Evolutionary conservation across 192 early-diverging fungal species (phyloP).

Genomic region (Diversispora eburnea): DNA sequence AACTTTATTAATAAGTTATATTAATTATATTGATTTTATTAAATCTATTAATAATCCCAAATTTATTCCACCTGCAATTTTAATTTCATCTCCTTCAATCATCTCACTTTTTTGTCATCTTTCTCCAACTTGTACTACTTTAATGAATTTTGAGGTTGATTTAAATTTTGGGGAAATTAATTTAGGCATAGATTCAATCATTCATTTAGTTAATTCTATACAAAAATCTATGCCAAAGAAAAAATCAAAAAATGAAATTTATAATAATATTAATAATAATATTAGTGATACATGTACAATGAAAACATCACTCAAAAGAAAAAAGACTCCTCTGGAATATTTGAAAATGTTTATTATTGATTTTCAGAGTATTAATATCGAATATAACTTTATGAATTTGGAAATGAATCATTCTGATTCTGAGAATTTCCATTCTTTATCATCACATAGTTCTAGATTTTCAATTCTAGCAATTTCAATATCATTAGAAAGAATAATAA

Average conservation of each 20-base stretch:
- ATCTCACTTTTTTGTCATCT: conserved; percentile 39
- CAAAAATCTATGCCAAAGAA: conserved; percentile 9
- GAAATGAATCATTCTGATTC: neutral
- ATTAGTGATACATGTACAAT: neutral
- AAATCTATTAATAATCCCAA: neutral
- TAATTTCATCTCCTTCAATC: conserved; percentile 25
- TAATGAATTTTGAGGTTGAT: conserved; percentile 36
- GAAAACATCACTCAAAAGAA: neutral
- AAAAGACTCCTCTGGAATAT: conserved; percentile 20
- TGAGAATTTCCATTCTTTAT: neutral
- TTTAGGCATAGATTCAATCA: conserved; percentile 26
- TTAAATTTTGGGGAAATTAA: conserved; percentile 15
- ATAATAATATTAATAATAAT: too few relatives aligned
- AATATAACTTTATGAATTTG: conserved; percentile 1
- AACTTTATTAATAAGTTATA: conserved; percentile 10
- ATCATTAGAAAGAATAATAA: conserved; percentile 2
- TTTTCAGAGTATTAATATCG: neutral
- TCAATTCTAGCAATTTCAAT: neutral
- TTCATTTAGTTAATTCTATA: conserved; percentile 16
- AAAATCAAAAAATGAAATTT: neutral
- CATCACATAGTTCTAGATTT: neutral
- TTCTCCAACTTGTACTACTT: conserved; percentile 37
- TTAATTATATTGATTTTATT: conserved; percentile 30
- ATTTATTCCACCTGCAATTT: conserved; percentile 5
- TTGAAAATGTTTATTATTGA: neutral